Conservation (phyloP, 2,329 filamentous ascomycete species). For the Aspergillus pseudoglaucus region DNA sequence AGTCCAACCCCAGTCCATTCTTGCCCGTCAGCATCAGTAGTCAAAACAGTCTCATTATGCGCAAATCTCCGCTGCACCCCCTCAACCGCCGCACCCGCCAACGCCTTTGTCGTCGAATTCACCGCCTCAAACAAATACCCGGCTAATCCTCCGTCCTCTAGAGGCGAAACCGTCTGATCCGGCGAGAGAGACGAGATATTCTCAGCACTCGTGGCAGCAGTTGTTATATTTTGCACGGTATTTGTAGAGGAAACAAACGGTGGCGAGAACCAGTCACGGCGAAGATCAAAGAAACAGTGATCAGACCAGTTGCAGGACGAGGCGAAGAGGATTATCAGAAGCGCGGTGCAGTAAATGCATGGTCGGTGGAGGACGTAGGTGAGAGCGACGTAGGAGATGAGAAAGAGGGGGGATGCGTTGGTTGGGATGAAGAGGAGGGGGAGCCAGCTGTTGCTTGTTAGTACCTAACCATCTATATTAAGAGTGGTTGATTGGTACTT, state of each 20-base stretch:
- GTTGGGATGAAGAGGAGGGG: slow-evolving; percentile 83
- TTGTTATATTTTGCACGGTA: slow-evolving; percentile 4
- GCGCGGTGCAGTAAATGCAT: slow-evolving; percentile 94
- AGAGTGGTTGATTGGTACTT: slow-evolving; percentile 17
- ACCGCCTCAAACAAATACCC: slow-evolving; percentile 43
- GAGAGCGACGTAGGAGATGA: slow-evolving; percentile 81
- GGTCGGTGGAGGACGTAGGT: slow-evolving; percentile 95
- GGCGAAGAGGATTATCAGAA: slow-evolving; percentile 89
- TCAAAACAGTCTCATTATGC: slow-evolving; percentile 12
- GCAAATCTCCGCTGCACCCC: slow-evolving; percentile 43
- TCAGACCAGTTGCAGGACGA: slow-evolving; percentile 87
- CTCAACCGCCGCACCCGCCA: slow-evolving; percentile 62
- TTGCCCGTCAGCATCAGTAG: slow-evolving; percentile 26
- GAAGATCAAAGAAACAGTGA: slow-evolving; percentile 87
- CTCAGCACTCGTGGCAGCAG: not conserved
- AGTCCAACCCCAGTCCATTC: slow-evolving; percentile 73
- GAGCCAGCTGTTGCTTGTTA: slow-evolving; percentile 57
- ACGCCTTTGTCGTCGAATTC: slow-evolving; percentile 62
- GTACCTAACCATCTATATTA: not conserved
- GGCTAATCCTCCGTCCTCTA: slow-evolving; percentile 28
- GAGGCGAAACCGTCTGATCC: slow-evolving; percentile 21
- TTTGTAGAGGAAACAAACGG: slow-evolving; percentile 42
- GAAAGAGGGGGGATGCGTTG: slow-evolving; percentile 77
- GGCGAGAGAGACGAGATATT: slow-evolving; percentile 15
- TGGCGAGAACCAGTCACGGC: slow-evolving; percentile 89